Conservation (phyloP, 208 protist species). For the Trypanosoma boissoni region DNA sequence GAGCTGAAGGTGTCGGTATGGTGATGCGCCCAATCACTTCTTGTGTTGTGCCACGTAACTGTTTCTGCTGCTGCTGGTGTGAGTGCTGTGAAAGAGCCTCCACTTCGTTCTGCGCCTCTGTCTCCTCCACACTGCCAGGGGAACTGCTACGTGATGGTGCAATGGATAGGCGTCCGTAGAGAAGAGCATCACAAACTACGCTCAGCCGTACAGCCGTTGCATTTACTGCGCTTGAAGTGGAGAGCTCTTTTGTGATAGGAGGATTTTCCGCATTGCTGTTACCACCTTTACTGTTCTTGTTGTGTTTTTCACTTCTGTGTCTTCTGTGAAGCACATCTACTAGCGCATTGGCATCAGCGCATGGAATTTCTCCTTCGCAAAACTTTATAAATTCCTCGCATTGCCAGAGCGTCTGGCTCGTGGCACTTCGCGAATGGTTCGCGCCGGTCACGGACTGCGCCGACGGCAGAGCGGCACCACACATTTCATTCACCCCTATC, state of each 20-base stretch:
- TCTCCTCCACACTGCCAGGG: slow-evolving; percentile 15
- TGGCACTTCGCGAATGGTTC: background rate
- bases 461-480: background rate
- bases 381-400: slow-evolving; percentile 18
- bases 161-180: background rate
- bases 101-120: slow-evolving; percentile 4
- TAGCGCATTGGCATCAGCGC: slow-evolving; percentile 5
- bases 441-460: background rate
- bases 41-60: background rate
- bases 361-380: slow-evolving; percentile 6
- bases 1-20: slow-evolving; percentile 14
- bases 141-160: slow-evolving; percentile 14
- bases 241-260: too few relatives aligned
- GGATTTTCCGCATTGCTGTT: too few relatives aligned
- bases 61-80: background rate
- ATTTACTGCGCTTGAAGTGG: background rate
- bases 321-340: slow-evolving; percentile 4
- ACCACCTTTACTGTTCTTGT: background rate
- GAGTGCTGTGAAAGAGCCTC: background rate
- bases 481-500: too few relatives aligned
- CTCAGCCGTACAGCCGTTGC: slow-evolving; percentile 12
- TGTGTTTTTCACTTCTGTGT: slow-evolving; percentile 12
- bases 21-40: slow-evolving; percentile 2
- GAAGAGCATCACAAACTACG: slow-evolving; percentile 17
- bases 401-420: slow-evolving; percentile 2